phyloP scores from a whole-genome alignment of 2,329 filamentous ascomycete species.

The Trichoderma polysporum region DNA sequence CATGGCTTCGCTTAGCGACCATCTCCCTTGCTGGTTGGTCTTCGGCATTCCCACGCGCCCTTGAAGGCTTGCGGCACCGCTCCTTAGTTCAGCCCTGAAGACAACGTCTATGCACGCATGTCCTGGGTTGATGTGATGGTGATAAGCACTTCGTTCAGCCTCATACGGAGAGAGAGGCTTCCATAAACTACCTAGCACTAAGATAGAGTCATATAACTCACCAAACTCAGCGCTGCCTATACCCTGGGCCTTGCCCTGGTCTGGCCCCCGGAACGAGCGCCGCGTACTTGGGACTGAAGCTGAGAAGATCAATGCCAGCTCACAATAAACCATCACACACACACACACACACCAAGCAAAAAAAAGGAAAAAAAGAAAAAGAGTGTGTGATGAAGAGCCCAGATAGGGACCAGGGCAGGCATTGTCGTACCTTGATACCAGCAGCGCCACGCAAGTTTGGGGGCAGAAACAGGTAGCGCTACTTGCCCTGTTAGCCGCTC shows the following conservation, averaged over 20 bases:
- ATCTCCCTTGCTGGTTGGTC: background rate
- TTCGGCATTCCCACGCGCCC: constrained; percentile 12
- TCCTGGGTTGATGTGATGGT: background rate
- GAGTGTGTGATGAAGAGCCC: background rate
- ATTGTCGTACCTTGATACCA: background rate
- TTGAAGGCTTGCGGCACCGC: constrained; percentile 11
- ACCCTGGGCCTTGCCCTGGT: background rate
- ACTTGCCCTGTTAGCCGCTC: background rate
- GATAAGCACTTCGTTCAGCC: constrained; percentile 15
- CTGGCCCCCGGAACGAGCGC: background rate
- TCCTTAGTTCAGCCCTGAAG: constrained; percentile 8
- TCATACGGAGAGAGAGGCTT: background rate
- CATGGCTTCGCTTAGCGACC: constrained; percentile 14
- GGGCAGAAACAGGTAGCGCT: constrained; percentile 1
- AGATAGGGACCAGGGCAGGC: background rate
- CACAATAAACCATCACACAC: background rate
- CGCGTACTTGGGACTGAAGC: constrained; percentile 6
- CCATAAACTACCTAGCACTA: background rate
- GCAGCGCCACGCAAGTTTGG: background rate
- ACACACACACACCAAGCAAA: background rate
- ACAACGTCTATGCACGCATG: background rate
- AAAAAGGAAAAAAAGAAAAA: background rate
- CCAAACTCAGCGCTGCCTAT: background rate
- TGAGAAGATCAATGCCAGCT: background rate
- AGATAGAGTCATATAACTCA: background rate